Conservation (phyloP, 2,329 filamentous ascomycete species). For the Ceratocystis alfenasii region DNA sequence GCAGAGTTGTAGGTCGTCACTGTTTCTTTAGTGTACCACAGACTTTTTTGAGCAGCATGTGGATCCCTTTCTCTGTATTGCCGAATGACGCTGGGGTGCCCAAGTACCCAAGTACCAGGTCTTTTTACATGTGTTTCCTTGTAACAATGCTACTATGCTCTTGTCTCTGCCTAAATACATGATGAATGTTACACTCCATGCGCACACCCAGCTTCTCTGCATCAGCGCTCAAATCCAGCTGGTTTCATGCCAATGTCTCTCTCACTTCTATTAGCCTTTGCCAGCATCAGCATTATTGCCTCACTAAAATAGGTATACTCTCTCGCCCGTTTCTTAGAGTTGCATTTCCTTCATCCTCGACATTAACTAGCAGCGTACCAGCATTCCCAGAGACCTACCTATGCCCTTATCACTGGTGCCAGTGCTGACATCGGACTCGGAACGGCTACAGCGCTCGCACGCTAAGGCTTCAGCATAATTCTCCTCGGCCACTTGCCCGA, state of each 20-base stretch:
- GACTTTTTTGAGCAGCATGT: too few relatives aligned
- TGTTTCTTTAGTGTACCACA: too few relatives aligned
- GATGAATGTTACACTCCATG: neutral
- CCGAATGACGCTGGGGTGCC: too few relatives aligned
- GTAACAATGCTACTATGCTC: neutral
- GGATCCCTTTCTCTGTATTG: too few relatives aligned
- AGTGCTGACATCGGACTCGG: conserved; percentile 31
- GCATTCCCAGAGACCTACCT: conserved; percentile 25
- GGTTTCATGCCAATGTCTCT: neutral
- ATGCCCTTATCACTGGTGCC: conserved; percentile 30
- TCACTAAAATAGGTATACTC: neutral
- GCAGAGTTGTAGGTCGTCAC: too few relatives aligned
- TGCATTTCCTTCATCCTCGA: neutral
- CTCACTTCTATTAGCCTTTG: neutral
- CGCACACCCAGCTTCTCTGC: neutral
- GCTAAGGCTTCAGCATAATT: conserved; percentile 30
- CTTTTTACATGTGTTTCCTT: too few relatives aligned
- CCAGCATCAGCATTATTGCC: neutral
- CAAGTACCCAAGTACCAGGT: neutral
- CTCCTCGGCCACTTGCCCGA: conserved; percentile 24
- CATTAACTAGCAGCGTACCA: conserved; percentile 22
- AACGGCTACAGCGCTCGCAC: conserved; percentile 28
- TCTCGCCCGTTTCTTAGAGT: conserved; percentile 18
- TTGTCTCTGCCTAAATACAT: too few relatives aligned
- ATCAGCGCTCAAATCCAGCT: neutral